Conservation (phyloP, 768 basidiomycete species). For the Ephemerocybe angulata region DNA sequence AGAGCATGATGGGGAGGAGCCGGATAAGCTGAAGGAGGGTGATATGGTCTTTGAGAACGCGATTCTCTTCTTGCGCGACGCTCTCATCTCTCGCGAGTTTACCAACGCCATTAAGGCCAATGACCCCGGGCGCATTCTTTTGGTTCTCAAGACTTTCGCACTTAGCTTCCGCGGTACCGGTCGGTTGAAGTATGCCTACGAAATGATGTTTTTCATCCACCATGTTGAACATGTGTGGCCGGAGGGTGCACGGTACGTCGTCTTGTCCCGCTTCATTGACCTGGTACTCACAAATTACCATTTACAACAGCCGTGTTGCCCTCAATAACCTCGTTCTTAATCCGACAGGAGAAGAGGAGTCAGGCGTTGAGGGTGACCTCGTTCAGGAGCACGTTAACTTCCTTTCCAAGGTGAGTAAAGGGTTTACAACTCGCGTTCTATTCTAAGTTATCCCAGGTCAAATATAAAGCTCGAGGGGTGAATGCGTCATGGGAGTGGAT, state of each 20-base stretch:
- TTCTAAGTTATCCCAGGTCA: slow-evolving; percentile 6
- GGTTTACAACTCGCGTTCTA: not conserved
- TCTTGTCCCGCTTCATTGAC: not conserved
- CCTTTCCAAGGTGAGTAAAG: slow-evolving; percentile 27
- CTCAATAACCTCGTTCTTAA: slow-evolving; percentile 33
- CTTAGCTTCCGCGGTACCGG: slow-evolving; percentile 29
- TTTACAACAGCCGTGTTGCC: slow-evolving; percentile 15
- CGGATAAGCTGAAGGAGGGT: slow-evolving; percentile 6
- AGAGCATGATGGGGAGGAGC: not conserved
- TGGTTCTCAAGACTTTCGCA: slow-evolving; percentile 26
- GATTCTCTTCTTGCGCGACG: slow-evolving; percentile 26
- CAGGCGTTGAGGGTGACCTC: slow-evolving; percentile 27
- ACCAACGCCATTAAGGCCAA: slow-evolving; percentile 29
- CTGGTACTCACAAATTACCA: not conserved
- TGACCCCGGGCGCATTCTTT: slow-evolving; percentile 27
- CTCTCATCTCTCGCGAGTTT: slow-evolving; percentile 23
- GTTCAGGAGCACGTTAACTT: slow-evolving; percentile 34
- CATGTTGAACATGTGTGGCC: slow-evolving; percentile 25
- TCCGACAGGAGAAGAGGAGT: slow-evolving; percentile 23
- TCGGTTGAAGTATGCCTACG: slow-evolving; percentile 30
- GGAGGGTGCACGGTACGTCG: slow-evolving; percentile 16
- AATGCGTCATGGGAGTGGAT: slow-evolving; percentile 28
- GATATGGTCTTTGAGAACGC: slow-evolving; percentile 29
- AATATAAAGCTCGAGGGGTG: slow-evolving; percentile 24
- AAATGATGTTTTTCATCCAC: slow-evolving; percentile 28